Conservation (phyloP, 495 filamentous ascomycete species). For the Penicillium robsamsonii region DNA sequence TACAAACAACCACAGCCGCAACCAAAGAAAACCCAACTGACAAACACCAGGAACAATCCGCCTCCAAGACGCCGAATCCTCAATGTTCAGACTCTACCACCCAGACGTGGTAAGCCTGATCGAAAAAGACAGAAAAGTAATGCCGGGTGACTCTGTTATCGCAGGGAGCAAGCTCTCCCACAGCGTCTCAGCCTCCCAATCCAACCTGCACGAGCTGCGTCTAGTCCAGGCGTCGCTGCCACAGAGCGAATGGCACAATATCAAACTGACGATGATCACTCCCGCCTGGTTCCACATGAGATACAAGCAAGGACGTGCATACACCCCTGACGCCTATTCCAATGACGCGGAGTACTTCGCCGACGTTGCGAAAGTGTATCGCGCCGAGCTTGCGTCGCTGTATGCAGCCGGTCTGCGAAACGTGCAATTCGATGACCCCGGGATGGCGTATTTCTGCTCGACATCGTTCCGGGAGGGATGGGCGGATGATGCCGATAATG, state of each 20-base stretch:
- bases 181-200: constrained; percentile 41
- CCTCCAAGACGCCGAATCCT: constrained; percentile 44
- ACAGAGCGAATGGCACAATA: constrained; percentile 47
- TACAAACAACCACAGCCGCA: not conserved
- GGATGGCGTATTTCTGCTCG: constrained; percentile 65
- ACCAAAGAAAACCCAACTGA: not conserved
- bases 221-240: constrained; percentile 53
- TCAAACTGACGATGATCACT: constrained; percentile 63
- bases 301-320: constrained; percentile 56
- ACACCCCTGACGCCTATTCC: constrained; percentile 55
- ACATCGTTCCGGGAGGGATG: constrained; percentile 61
- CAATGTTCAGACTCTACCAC: constrained; percentile 65
- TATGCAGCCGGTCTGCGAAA: constrained; percentile 62
- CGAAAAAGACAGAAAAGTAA: constrained; percentile 55
- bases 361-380: constrained; percentile 60
- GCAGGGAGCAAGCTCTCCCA: constrained; percentile 63
- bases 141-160: constrained; percentile 62
- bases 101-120: constrained; percentile 70
- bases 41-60: constrained; percentile 33
- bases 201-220: constrained; percentile 59
- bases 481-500: constrained; percentile 56
- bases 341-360: constrained; percentile 59
- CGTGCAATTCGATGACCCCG: constrained; percentile 65
- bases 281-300: constrained; percentile 69
- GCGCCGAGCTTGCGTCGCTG: constrained; percentile 57